A percentile compares a stretch with the other conserved stretches of the same genome.
Conservation (phyloP, 257 asterid species). For the Ocimum tenuiflorum region DNA sequence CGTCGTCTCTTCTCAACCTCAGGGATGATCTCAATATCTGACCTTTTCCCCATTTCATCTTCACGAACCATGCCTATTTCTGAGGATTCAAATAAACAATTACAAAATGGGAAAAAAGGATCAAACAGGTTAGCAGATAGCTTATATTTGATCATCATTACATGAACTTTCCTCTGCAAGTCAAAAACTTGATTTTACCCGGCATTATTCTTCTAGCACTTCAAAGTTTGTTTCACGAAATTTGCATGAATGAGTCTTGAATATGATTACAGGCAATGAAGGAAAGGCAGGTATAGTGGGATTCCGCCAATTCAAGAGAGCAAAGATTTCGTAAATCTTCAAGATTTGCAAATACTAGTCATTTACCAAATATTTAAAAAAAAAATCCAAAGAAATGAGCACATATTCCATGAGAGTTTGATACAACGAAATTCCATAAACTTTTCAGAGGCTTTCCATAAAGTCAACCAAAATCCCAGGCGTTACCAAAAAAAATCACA, state of each 20-base stretch:
- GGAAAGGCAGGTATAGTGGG: background rate
- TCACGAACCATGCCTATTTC: slow-evolving; percentile 21
- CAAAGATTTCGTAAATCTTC: slow-evolving; percentile 29
- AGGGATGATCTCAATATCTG: slow-evolving; percentile 30
- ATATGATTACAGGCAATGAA: background rate
- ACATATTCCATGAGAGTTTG: slow-evolving; percentile 10
- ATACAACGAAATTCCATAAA: slow-evolving; percentile 19
- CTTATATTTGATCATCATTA: background rate
- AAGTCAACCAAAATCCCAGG: slow-evolving; percentile 14
- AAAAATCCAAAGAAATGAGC: slow-evolving; percentile 20
- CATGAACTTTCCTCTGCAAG: slow-evolving; percentile 4
- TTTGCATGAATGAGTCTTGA: slow-evolving; percentile 9
- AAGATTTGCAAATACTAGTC: slow-evolving; percentile 21
- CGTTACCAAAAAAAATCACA: slow-evolving; percentile 15
- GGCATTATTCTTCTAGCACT: slow-evolving; percentile 39
- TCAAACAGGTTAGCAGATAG: background rate
- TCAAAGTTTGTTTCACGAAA: slow-evolving; percentile 23
- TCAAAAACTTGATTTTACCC: slow-evolving; percentile 35
- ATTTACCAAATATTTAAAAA: slow-evolving; percentile 16
- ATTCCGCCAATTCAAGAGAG: slow-evolving; percentile 19
- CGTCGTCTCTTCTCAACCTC: slow-evolving; percentile 42
- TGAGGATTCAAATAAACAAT: background rate
- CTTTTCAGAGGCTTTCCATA: slow-evolving; percentile 14
- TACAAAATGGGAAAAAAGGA: background rate
- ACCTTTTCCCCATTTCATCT: slow-evolving; percentile 33